Evolutionary conservation across 306 rosid species (phyloP), one percentile per base, ranked within the genome.

Genomic region (Medicago arabica): DNA sequence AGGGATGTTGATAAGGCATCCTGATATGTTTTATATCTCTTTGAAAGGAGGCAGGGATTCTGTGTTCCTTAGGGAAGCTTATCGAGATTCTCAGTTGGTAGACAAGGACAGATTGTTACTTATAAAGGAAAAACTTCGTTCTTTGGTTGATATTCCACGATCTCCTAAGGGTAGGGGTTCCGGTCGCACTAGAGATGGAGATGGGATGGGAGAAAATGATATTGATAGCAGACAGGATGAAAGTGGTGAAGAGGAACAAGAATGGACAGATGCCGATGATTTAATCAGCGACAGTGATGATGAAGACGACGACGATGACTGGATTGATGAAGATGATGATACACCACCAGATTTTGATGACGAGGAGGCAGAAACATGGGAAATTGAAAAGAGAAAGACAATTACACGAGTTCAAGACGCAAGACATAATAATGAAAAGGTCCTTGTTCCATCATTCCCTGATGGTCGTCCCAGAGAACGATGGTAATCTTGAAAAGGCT

Each of bases 1-100:
- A 67, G 98, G 97, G 12, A 86, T 93, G 98, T 73, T 93, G 71
- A 88, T 90, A 47, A 87, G 98, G 87, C 98, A 93, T 81, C 98
- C 98, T 1, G 97, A 93, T 76, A 85, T 91, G 96, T 89, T 93
- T 78, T 93, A 93, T 60, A 89, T 93, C 28, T 93, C 98, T 40
- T 46, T 93, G 83, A 93, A 93, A 84, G 98, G 98, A 39, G 97
- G 87, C 9, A 86, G 97, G 73, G 95, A 93, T 72, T 93, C 98
- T 1, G 93, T 87, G 72, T 93, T 93, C 80, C 93, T 93, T 51
- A 85, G 98, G 83, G 98, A 93, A 82, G 98, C 89, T 0, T 93
- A 90, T 78, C 89, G 89, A 23, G 85, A 89, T 81, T 90, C 95
- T 46, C 92, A 90, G 23, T 80, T 93, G 84, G 67, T 90, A 47